A percentile compares a stretch with the other conserved stretches of the same genome.
Evolutionary conservation across 495 filamentous ascomycete genomes (phyloP).

Genomic region (Aspergillus heteromorphus): DNA sequence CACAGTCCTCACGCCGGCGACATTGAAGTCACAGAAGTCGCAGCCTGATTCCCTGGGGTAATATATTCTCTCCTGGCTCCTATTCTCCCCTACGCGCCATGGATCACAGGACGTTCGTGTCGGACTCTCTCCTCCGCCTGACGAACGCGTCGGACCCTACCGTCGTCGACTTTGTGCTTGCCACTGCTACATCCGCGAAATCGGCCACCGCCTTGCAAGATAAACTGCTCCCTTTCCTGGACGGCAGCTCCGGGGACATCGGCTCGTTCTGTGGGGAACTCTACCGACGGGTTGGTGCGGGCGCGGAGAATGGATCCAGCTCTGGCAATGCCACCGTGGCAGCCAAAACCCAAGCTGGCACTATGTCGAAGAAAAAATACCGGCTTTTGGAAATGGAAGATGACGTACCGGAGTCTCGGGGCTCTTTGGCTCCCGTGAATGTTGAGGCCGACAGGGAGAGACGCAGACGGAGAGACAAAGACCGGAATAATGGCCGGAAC

Average conservation of each 20-base stretch:
- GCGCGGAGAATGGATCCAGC: slow-evolving; percentile 9
- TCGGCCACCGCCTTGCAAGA: slow-evolving; percentile 48
- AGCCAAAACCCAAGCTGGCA: slow-evolving; percentile 13
- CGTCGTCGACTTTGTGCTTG: slow-evolving; percentile 57
- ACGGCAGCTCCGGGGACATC: slow-evolving; percentile 45
- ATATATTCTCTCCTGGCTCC: not conserved
- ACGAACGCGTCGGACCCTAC: slow-evolving; percentile 57
- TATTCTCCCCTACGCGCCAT: slow-evolving; percentile 15
- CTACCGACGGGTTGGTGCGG: slow-evolving; percentile 39
- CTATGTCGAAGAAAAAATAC: slow-evolving; percentile 60
- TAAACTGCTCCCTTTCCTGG: slow-evolving; percentile 50
- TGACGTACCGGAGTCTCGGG: slow-evolving; percentile 39
- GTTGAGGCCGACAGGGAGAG: slow-evolving; percentile 46
- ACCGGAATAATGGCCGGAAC: slow-evolving; percentile 31
- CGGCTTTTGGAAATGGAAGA: slow-evolving; percentile 80
- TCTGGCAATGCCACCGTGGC: slow-evolving; percentile 3
- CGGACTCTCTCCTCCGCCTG: slow-evolving; percentile 44
- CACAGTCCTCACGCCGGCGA: not conserved
- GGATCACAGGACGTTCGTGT: slow-evolving; percentile 43
- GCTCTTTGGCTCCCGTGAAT: slow-evolving; percentile 44
- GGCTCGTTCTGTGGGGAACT: slow-evolving; percentile 50
- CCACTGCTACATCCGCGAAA: slow-evolving; percentile 51
- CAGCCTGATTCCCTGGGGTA: not conserved
- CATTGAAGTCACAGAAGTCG: not conserved
- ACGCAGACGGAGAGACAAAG: slow-evolving; percentile 43